Base-by-base conservation (phyloP, 169 alveolate species). In the Perkinsus marinus region DNA sequence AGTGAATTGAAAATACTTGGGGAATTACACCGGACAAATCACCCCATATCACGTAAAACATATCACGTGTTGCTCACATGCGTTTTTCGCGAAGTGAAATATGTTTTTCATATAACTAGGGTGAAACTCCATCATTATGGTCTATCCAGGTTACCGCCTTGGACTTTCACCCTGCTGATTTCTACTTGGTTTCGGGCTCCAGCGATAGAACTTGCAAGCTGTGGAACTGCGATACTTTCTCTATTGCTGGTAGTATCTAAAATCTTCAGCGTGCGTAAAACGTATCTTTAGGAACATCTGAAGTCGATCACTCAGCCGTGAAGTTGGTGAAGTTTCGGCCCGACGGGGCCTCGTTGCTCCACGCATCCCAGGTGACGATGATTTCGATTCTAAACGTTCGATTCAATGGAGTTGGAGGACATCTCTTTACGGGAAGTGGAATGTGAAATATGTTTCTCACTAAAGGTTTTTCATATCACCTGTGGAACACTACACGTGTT, bases 191-290 rank as follows among this genome's bases (percentile, higher is more conserved):
- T 9, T 90, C 95, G 41, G 97, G 95, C 7, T 91, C 94, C 19
- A 90, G 91, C 79, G 98, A 96, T 69, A 93, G 94, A 91, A 92
- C 96, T 9, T 93, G 94, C 9, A 95, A 93, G 43, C 94, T 95
- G 93, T 96, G 96, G 95, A 97, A 96, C 91, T 89, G 95, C 46
- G 98, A 96, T 36, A 92, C 89, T 9, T 95, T 92, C 91, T 57
- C 79, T 30, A 13, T 57, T 13, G 79, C 79, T 19, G 79, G 79
- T 57, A 13, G 46, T 3, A 41, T 10, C 46, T 41, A 41, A 16
- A 57, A 0, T 19, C 79, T 2, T 57, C 79, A 30, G 22, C 34
- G 5, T 30, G 34, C 79, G 36, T 57, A 30, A 2, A 19, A 0
- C 0, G 7, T 7, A 57, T 16, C 5, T 57, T 26, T 16, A 57